Evolutionary conservation across 345 rosid species (phyloP), one percentile per base, ranked within the genome.

Genomic region (Turritis glabra): DNA sequence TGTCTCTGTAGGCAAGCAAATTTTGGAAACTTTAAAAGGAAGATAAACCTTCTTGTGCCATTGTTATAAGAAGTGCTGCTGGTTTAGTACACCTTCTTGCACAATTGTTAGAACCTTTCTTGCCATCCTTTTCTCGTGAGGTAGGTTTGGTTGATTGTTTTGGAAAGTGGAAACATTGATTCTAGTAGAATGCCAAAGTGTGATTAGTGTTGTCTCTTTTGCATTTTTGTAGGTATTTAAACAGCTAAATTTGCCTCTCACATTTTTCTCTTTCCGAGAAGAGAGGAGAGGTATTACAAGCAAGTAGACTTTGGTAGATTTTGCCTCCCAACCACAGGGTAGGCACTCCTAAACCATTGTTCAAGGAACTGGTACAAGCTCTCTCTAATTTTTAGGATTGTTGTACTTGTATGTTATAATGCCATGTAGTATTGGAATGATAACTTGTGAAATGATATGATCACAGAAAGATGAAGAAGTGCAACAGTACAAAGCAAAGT

Each of bases 1-100:
- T n/a, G n/a, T n/a, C n/a, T n/a, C n/a, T n/a, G n/a, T n/a, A n/a
- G n/a, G n/a, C n/a, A n/a, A n/a, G n/a, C n/a, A n/a, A n/a, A 75
- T 89, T 89, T 78, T 93, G 96, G 97, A 86, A 83, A 78, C 89
- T n/a, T n/a, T n/a, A 81, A 85, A 89, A 91, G 67, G 90, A 87
- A 77, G 93, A 93, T 44, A 85, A 54, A 67, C 69, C 73, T 46
- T 85, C 91, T 33, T 94, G 98, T 76, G 83, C 84, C 27, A 80
- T 90, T 70, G 95, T 91, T 61, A 80, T 94, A 80, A 88, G 82
- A 83, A 86, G 87, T 62, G 80, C 98, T 25, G 85, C 77, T 29
- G 96, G 98, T 44, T 79, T 94, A 60, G 95, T 94, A 30, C 83
- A 88, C 77, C 76, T 91, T 76, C 95, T 89, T 11, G 98, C 97